Conservation (phyloP, 2,329 filamentous ascomycete genomes). For the Coniochaeta sp. region DNA sequence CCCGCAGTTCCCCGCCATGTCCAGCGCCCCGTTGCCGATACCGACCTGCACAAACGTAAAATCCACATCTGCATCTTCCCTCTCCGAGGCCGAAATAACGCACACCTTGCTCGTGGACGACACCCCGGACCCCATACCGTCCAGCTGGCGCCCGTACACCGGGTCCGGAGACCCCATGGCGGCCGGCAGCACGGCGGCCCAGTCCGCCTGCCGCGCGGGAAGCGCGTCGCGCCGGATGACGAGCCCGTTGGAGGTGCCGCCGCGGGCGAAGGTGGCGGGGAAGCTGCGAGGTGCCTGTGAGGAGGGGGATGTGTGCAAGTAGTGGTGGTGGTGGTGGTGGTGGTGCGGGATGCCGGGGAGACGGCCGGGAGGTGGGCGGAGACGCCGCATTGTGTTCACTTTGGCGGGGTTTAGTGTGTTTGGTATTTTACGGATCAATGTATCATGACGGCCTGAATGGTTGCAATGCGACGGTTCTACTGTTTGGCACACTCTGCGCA, state of each 20-base stretch:
- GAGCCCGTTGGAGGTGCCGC: slow-evolving; percentile 22
- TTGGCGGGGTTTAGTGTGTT: no score
- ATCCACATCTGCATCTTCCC: slow-evolving; percentile 12
- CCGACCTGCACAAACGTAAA: slow-evolving; percentile 68
- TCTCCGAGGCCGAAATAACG: slow-evolving; percentile 42
- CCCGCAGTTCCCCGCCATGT: slow-evolving; percentile 67
- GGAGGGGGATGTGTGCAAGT: neutral
- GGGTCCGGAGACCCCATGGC: slow-evolving; percentile 60
- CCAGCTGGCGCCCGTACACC: slow-evolving; percentile 60
- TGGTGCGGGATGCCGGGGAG: no score
- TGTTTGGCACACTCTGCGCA: no score
- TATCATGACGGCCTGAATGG: no score
- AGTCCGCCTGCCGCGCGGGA: slow-evolving; percentile 11
- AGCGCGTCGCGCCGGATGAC: slow-evolving; percentile 14
- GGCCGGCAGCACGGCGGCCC: slow-evolving; percentile 14
- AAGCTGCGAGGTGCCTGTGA: slow-evolving; percentile 9
- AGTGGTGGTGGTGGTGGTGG: neutral
- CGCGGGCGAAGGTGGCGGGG: slow-evolving; percentile 20
- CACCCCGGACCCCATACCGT: slow-evolving; percentile 63
- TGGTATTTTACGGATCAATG: no score
- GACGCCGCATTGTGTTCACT: no score
- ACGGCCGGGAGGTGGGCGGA: no score
- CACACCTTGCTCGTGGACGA: slow-evolving; percentile 67
- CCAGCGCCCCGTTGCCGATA: slow-evolving; percentile 51
- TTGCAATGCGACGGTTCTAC: no score